phyloP scores from a whole-genome alignment of 495 filamentous ascomycete genomes.

The Penicillium canariense region DNA sequence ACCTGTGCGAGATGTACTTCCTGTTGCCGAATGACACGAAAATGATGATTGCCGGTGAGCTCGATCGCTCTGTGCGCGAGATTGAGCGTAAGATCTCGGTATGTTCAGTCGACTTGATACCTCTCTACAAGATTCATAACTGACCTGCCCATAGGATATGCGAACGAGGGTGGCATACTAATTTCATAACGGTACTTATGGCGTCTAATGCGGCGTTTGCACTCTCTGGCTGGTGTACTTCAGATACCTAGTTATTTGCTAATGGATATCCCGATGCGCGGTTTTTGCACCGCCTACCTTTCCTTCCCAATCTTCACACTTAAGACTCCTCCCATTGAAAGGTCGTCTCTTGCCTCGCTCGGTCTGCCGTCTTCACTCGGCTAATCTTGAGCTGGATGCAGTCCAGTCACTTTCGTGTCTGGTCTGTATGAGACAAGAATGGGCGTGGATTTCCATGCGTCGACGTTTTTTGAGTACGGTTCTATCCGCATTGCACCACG shows the following conservation, averaged over 20 bases:
- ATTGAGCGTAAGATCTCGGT: slow-evolving; percentile 95
- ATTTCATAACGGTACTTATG: slow-evolving; percentile 24
- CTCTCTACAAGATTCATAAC: slow-evolving; percentile 15
- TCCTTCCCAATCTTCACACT: background rate
- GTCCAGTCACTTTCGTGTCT: slow-evolving; percentile 18
- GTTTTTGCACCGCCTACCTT: slow-evolving; percentile 12
- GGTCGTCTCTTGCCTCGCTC: slow-evolving; percentile 57
- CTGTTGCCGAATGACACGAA: slow-evolving; percentile 81
- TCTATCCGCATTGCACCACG: slow-evolving; percentile 37
- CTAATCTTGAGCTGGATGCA: slow-evolving; percentile 60
- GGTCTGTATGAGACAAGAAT: slow-evolving; percentile 51
- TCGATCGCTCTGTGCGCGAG: slow-evolving; percentile 86
- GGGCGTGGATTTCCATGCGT: slow-evolving; percentile 28
- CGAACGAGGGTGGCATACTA: slow-evolving; percentile 83
- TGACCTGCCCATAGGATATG: slow-evolving; percentile 62
- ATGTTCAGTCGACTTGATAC: slow-evolving; percentile 27
- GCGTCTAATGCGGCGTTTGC: slow-evolving; percentile 25
- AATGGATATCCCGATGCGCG: slow-evolving; percentile 24
- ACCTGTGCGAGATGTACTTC: slow-evolving; percentile 90
- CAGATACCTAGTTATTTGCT: slow-evolving; percentile 29
- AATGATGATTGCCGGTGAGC: slow-evolving; percentile 88
- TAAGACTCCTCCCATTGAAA: background rate
- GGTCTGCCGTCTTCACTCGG: slow-evolving; percentile 44
- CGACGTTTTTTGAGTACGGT: slow-evolving; percentile 59
- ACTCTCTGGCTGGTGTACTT: slow-evolving; percentile 24